A percentile compares a stretch with the other conserved stretches of the same genome.
These are phyloP conservation scores for Cyberlindnera xishuangbannaensis DNA, from an alignment of 805 yeast genomes.

Conservation along the genomic window DNA sequence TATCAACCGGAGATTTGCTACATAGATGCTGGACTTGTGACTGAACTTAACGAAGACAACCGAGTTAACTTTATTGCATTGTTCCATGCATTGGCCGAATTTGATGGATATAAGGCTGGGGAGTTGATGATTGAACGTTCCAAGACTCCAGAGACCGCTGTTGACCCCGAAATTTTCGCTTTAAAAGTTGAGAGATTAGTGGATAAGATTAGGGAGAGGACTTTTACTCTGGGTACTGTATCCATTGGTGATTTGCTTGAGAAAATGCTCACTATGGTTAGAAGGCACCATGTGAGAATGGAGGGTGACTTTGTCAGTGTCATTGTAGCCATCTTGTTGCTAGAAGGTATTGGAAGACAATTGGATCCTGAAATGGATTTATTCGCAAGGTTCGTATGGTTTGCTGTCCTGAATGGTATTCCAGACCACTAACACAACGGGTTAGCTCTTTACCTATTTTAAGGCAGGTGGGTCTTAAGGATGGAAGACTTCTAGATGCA, in stretches of 20 bases:
- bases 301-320: conserved; percentile 96
- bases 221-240: conserved; percentile 88
- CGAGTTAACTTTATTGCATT: conserved; percentile 83
- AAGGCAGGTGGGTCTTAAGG: conserved; percentile 72
- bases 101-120: conserved; percentile 94
- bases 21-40: conserved; percentile 89
- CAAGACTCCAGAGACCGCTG: conserved; percentile 87
- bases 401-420: conserved; percentile 30
- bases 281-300: conserved; percentile 93
- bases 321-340: conserved; percentile 81
- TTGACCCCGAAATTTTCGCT: conserved; percentile 80
- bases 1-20: conserved; percentile 84
- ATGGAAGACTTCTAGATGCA: conserved; percentile 53
- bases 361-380: conserved; percentile 89
- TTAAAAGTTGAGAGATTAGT: conserved; percentile 82
- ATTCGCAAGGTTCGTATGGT: conserved; percentile 88
- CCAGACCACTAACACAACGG: conserved; percentile 24
- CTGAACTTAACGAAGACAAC: conserved; percentile 75
- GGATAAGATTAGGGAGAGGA: conserved; percentile 71
- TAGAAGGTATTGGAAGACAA: conserved; percentile 95
- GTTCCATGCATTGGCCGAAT: conserved; percentile 81
- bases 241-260: conserved; percentile 89
- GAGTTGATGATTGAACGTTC: conserved; percentile 94
- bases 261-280: conserved; percentile 83
- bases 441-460: conserved; percentile 29